Percentiles rank a stretch among this genome's conserved stretches.
phyloP scores from a whole-genome alignment of 2,329 filamentous ascomycete species.

The Cercospora sp. region DNA sequence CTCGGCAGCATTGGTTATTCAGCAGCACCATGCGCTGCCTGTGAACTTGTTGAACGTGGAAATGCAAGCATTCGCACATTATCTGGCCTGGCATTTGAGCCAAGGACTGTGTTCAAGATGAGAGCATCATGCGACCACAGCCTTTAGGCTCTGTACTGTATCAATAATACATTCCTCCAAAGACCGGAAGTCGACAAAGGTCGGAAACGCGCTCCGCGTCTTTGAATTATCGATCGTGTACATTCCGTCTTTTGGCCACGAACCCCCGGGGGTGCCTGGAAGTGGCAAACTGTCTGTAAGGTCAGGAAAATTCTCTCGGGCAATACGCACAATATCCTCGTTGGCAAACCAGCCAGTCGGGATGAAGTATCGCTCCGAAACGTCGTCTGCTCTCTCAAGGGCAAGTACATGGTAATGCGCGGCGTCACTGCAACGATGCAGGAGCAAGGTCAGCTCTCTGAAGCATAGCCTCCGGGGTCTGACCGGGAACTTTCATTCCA shows the following conservation, averaged over 20 bases:
- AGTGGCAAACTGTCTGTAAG: slow-evolving; percentile 7
- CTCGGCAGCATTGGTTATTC: neutral
- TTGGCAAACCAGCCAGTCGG: slow-evolving; percentile 11
- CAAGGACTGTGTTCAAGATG: neutral
- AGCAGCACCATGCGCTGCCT: neutral
- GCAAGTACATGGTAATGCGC: slow-evolving; percentile 8
- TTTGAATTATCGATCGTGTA: neutral
- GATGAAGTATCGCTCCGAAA: slow-evolving; percentile 9
- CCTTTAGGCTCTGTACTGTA: slow-evolving; percentile 2
- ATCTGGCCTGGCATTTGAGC: neutral
- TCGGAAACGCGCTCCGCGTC: neutral
- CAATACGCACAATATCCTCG: neutral
- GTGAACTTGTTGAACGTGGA: neutral
- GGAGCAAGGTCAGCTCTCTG: neutral
- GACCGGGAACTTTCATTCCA: neutral
- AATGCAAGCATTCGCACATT: neutral
- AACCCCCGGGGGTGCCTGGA: neutral
- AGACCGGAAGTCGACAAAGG: neutral
- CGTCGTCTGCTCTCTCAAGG: neutral
- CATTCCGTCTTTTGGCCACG: slow-evolving; percentile 6
- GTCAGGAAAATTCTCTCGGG: slow-evolving; percentile 1
- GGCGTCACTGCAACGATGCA: neutral
- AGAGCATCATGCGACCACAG: neutral
- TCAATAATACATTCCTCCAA: slow-evolving; percentile 2
- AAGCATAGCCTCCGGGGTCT: neutral